phyloP scores from a whole-genome alignment of 2,329 filamentous ascomycete species.

The Rachicladosporium sp. region DNA sequence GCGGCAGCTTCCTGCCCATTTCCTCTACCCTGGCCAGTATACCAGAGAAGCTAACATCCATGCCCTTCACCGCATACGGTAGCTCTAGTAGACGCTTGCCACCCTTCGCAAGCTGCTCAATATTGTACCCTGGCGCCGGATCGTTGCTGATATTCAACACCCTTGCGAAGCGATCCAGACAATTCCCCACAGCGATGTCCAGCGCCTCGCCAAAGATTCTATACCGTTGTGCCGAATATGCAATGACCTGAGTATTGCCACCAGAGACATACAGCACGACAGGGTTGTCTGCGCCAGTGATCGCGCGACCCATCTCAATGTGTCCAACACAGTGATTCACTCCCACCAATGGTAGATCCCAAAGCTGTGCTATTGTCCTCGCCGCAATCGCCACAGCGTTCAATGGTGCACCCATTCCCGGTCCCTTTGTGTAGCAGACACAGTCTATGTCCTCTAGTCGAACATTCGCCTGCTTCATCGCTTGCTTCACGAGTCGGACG shows the following conservation, averaged over 20 bases:
- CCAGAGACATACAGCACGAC: slow-evolving; percentile 93
- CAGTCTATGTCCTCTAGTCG: slow-evolving; percentile 61
- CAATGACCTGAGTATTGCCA: slow-evolving; percentile 96
- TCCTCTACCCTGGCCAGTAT: slow-evolving; percentile 76
- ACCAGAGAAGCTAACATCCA: slow-evolving; percentile 94
- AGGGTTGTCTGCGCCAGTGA: slow-evolving; percentile 81
- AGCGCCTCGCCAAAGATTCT: slow-evolving; percentile 96
- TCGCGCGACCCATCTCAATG: slow-evolving; percentile 94
- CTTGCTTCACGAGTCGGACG: slow-evolving; percentile 64
- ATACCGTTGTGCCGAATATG: slow-evolving; percentile 87
- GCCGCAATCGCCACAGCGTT: slow-evolving; percentile 78
- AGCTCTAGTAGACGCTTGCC: slow-evolving; percentile 65
- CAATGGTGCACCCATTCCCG: slow-evolving; percentile 91
- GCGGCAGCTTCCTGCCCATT: slow-evolving; percentile 54
- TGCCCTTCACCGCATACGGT: slow-evolving; percentile 93
- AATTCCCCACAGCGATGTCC: slow-evolving; percentile 96
- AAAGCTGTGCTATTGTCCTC: slow-evolving; percentile 67
- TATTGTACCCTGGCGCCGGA: slow-evolving; percentile 93
- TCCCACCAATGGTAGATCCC: slow-evolving; percentile 78
- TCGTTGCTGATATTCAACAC: slow-evolving; percentile 89
- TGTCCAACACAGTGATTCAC: slow-evolving; percentile 98
- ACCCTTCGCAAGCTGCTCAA: slow-evolving; percentile 80
- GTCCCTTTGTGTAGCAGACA: slow-evolving; percentile 90
- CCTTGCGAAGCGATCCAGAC: slow-evolving; percentile 86
- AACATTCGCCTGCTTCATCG: slow-evolving; percentile 58